Conservation (phyloP, 1,284 basidiomycete species). For the Cutaneotrichosporon dermatis region DNA sequence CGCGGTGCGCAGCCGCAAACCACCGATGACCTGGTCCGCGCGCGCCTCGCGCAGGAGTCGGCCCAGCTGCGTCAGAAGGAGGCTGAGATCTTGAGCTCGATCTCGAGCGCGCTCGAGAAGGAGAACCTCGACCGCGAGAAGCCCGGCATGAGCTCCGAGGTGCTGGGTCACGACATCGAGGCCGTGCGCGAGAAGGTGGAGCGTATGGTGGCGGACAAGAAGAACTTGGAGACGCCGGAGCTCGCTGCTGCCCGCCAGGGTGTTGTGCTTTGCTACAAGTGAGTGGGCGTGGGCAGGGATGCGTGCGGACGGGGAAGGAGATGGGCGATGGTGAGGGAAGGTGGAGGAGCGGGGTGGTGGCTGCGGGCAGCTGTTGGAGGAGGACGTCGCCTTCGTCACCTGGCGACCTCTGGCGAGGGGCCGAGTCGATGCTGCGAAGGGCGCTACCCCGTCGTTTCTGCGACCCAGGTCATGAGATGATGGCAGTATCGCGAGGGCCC, state of each 20-base stretch:
- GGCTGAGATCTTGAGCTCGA: conserved; percentile 43
- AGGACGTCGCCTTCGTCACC: no score
- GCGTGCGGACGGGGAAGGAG: not conserved
- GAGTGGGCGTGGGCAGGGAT: conserved; percentile 19
- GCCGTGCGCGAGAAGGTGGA: conserved; percentile 49
- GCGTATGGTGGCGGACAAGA: conserved; percentile 37
- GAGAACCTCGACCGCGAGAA: conserved; percentile 50
- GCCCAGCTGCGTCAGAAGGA: conserved; percentile 45
- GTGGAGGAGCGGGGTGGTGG: not conserved
- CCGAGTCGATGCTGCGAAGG: no score
- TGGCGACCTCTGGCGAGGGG: no score
- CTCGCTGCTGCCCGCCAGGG: conserved; percentile 36
- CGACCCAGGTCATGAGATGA: not conserved
- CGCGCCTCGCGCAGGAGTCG: conserved; percentile 43
- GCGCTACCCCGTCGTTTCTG: no score
- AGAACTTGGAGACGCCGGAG: conserved; percentile 32
- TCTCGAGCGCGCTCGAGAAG: conserved; percentile 47
- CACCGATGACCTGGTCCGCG: conserved; percentile 43
- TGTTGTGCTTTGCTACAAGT: conserved; percentile 48
- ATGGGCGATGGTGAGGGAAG: not conserved
- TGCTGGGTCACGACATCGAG: conserved; percentile 48
- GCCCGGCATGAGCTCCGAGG: conserved; percentile 44
- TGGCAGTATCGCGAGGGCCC: no score
- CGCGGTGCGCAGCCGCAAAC: conserved; percentile 13
- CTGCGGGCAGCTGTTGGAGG: no score